These are phyloP conservation scores for Fusarium sp. DNA, from an alignment of 2,329 filamentous ascomycete species.

Conservation along the genomic window DNA sequence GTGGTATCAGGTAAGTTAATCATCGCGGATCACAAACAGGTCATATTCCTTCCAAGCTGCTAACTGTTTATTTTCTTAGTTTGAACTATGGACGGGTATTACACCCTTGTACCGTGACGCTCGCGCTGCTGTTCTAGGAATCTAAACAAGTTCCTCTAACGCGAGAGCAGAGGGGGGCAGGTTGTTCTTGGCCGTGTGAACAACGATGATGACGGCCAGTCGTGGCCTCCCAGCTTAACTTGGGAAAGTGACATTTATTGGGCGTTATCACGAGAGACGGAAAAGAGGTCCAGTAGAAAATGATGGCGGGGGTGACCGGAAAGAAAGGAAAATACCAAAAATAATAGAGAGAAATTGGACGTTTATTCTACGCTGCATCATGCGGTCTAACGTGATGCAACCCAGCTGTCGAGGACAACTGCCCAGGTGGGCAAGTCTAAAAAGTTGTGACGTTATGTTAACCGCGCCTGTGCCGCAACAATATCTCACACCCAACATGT, in stretches of 20 bases:
- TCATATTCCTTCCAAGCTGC: constrained; percentile 16
- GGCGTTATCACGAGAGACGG: too few species aligned
- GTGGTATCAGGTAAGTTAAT: constrained; percentile 81
- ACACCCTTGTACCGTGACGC: constrained; percentile 80
- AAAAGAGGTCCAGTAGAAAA: too few species aligned
- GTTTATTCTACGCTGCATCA: too few species aligned
- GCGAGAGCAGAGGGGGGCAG: constrained; percentile 10
- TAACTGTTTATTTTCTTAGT: constrained; percentile 63
- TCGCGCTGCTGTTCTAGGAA: constrained; percentile 70
- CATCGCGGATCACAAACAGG: neutral
- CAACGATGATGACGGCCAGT: neutral
- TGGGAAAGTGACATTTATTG: too few species aligned
- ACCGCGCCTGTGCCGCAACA: constrained; percentile 21
- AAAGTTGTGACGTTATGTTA: constrained; percentile 35
- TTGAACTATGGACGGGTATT: constrained; percentile 89
- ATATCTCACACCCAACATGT: neutral
- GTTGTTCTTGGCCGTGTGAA: constrained; percentile 3
- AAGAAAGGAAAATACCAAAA: too few species aligned
- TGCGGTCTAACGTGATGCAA: too few species aligned
- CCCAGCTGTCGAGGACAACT: too few species aligned
- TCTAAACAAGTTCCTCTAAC: constrained; percentile 12
- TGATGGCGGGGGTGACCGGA: too few species aligned
- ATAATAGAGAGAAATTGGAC: too few species aligned
- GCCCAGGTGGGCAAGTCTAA: constrained; percentile 7
- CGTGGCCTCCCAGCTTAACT: too few species aligned